Base-by-base conservation (phyloP, 208 protist species). In the Wallacemonas rigidus region DNA sequence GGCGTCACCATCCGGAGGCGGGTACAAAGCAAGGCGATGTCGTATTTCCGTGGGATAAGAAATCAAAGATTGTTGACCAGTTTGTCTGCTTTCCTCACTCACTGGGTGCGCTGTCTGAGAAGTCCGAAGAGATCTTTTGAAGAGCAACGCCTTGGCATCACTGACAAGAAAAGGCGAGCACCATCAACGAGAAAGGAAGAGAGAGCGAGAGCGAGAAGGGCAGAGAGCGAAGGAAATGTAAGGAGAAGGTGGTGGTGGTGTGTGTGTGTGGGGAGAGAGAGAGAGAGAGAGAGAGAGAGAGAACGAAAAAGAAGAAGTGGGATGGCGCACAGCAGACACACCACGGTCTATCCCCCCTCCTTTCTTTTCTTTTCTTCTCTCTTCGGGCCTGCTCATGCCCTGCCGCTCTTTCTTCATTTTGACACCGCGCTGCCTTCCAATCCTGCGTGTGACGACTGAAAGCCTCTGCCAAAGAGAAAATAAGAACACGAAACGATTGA, bases 21-120 rank as follows among this genome's bases (percentile, higher is more conserved):
- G 60, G 14, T 41, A 39, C 7, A 5, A 0, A 3, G 5, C 36
- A n/a, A 6, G 2, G 41, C 44, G 51, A 55, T 3, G 3, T 26
- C 4, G 39, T 57, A 1, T 48, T 69, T 3, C 64, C 60, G 12
- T 65, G 60, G 60, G 60, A 65, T 35, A 65, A 51, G 43, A 65
- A 65, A 35, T 44, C 60, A 17, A 14, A 5, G 3, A 36, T 65
- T 17, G n/a, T 69, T 9, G 64, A 69, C 12, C 47, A 69, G 14
- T 69, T 69, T 69, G 47, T 56, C 4, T 69, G 64, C 50, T 17
- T 36, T 12, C 64, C 64, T 0, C 64, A 69, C 26, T 26, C 60
- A 51, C 17, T 4, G 40, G 26, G 53, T 15, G 53, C 53, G 53
- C 53, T 51, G 38, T 11, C 62, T 26, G 26, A 26, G 26, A 26